These are phyloP conservation scores for Populus hybrid DNA, from an alignment of 441 rosid species.

Conservation along the genomic window DNA sequence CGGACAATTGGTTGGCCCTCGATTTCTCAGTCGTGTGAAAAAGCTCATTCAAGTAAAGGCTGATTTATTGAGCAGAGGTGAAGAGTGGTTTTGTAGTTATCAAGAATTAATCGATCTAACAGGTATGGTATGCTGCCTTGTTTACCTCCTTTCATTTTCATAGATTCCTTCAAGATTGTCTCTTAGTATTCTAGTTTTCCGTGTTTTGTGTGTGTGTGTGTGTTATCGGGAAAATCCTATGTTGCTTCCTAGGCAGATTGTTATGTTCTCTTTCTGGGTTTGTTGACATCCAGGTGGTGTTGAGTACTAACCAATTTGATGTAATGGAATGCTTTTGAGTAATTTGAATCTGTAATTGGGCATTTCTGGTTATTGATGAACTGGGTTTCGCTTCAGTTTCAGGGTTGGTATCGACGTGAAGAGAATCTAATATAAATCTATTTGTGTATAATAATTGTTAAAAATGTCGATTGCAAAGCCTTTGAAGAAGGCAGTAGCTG, in stretches of 20 bases:
- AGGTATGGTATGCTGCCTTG: neutral
- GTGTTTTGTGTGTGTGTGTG: neutral
- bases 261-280: no score
- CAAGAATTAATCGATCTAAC: neutral
- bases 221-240: neutral
- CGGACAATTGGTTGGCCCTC: neutral
- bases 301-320: no score
- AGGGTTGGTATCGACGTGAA: neutral
- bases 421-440: neutral
- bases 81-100: neutral
- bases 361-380: neutral
- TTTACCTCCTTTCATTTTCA: neutral
- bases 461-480: conserved; percentile 38
- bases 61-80: neutral
- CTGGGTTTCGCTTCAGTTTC: neutral
- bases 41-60: neutral
- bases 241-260: neutral
- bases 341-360: neutral
- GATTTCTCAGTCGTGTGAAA: neutral
- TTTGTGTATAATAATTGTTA: neutral
- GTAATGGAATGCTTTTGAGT: neutral
- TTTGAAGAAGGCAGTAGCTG: conserved; percentile 52
- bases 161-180: neutral
- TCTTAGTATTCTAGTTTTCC: neutral
- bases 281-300: no score